phyloP scores from a whole-genome alignment of 352 stramenopile genomes.

The Pilasporangium apinafurcum region DNA sequence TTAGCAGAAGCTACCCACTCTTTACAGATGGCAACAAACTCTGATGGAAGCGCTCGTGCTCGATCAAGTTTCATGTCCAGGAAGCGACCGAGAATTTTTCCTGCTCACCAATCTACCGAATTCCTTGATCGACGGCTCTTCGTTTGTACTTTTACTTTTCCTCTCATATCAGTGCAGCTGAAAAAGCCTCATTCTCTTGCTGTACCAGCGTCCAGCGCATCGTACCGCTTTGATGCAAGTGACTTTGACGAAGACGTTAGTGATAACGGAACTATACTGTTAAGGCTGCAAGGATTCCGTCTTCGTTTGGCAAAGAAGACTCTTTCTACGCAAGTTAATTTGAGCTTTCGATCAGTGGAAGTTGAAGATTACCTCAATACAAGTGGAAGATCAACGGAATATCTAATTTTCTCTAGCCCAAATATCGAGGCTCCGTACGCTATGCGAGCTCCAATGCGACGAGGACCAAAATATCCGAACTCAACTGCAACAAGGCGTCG shows the following conservation, averaged over 20 bases:
- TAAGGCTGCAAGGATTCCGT: constrained; percentile 80
- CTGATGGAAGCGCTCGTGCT: too few species aligned
- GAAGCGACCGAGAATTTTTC: neutral
- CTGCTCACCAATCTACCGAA: constrained; percentile 20
- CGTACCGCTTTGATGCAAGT: constrained; percentile 52
- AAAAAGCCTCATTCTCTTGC: constrained; percentile 56
- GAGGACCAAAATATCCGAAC: constrained; percentile 19
- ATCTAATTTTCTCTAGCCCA: constrained; percentile 75
- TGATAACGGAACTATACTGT: constrained; percentile 61
- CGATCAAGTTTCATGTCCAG: neutral
- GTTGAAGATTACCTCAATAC: constrained; percentile 70
- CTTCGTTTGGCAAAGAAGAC: constrained; percentile 77
- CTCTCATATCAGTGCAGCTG: constrained; percentile 72
- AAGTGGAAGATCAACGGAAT: constrained; percentile 56
- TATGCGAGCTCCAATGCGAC: constrained; percentile 40
- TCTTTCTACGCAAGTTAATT: constrained; percentile 64
- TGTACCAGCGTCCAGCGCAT: constrained; percentile 37
- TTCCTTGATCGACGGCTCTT: constrained; percentile 64
- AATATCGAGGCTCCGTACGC: constrained; percentile 62
- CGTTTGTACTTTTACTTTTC: constrained; percentile 80
- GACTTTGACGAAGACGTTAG: constrained; percentile 50
- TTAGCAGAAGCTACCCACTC: too few species aligned
- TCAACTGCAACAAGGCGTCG: constrained; percentile 21
- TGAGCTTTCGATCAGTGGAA: constrained; percentile 65
- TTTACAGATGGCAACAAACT: too few species aligned